Conservation (phyloP, 1,139 yeast genomes). For the Scheffersomyces parashehatae region DNA sequence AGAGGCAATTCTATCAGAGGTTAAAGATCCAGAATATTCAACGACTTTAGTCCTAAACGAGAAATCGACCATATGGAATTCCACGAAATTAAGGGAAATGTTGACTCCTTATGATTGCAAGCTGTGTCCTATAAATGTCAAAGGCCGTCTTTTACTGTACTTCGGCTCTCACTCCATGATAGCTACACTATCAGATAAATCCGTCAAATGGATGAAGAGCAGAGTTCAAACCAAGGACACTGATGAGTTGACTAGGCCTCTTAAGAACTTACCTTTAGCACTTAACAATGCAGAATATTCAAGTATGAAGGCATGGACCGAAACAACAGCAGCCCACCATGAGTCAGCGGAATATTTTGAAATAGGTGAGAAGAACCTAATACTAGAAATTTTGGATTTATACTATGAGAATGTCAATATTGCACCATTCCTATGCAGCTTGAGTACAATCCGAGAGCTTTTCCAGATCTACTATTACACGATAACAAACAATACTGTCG, state of each 20-base stretch:
- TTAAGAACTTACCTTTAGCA: constrained; percentile 7
- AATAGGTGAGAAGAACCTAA: constrained; percentile 3
- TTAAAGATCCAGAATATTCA: neutral
- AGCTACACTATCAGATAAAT: constrained; percentile 7
- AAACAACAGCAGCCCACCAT: neutral
- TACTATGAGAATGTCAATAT: constrained; percentile 5
- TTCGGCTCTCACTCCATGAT: constrained; percentile 11
- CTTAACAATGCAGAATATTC: constrained; percentile 6
- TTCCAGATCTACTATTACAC: constrained; percentile 8
- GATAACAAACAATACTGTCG: too few relatives aligned
- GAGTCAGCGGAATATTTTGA: constrained; percentile 2
- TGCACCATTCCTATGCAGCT: constrained; percentile 6
- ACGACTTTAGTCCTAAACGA: neutral
- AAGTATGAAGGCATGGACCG: constrained; percentile 5
- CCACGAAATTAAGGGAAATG: neutral
- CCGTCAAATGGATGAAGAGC: constrained; percentile 7
- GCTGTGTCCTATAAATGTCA: neutral
- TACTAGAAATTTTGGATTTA: constrained; percentile 9
- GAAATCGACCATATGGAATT: neutral
- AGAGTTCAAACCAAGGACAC: constrained; percentile 2
- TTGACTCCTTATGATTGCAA: neutral
- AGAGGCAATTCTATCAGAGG: neutral
- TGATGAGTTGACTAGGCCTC: constrained; percentile 6
- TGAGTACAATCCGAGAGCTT: constrained; percentile 5
- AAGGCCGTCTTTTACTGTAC: constrained; percentile 2